phyloP scores from a whole-genome alignment of 805 yeast genomes.

The Spathaspora girioi region DNA sequence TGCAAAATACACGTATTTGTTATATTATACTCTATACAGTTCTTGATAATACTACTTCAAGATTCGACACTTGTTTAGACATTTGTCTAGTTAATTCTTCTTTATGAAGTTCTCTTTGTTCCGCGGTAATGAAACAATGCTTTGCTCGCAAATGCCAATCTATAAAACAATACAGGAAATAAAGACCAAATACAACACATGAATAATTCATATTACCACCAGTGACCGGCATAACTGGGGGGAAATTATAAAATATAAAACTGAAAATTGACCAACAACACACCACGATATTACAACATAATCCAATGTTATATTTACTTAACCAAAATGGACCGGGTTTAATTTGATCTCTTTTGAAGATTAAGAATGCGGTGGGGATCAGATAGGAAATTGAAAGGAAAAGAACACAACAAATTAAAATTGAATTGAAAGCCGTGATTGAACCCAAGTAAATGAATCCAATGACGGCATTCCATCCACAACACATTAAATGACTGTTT shows the following conservation, averaged over 20 bases:
- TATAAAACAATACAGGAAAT: conserved; percentile 37
- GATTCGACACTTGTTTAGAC: conserved; percentile 19
- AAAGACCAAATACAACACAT: conserved; percentile 38
- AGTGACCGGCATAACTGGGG: conserved; percentile 58
- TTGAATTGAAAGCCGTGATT: conserved; percentile 62
- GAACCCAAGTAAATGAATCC: conserved; percentile 67
- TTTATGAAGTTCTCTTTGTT: conserved; percentile 18
- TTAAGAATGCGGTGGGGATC: conserved; percentile 49
- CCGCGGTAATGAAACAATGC: conserved; percentile 14
- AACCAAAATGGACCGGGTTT: conserved; percentile 67
- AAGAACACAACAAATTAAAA: conserved; percentile 58
- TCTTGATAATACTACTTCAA: conserved; percentile 18
- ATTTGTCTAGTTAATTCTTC: conserved; percentile 19
- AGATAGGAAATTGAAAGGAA: conserved; percentile 56
- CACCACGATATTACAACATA: conserved; percentile 46
- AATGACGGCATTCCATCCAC: conserved; percentile 48
- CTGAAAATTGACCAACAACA: conserved; percentile 58
- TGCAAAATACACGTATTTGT: too few relatives aligned
- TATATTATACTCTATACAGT: neutral
- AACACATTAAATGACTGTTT: conserved; percentile 55
- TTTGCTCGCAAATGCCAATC: conserved; percentile 51
- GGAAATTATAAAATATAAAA: conserved; percentile 60
- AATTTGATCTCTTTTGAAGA: conserved; percentile 49
- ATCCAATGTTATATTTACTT: conserved; percentile 45
- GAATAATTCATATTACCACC: conserved; percentile 67